Conservation (phyloP, 2,329 filamentous ascomycete species). For the Ramularia collo-cygni region DNA sequence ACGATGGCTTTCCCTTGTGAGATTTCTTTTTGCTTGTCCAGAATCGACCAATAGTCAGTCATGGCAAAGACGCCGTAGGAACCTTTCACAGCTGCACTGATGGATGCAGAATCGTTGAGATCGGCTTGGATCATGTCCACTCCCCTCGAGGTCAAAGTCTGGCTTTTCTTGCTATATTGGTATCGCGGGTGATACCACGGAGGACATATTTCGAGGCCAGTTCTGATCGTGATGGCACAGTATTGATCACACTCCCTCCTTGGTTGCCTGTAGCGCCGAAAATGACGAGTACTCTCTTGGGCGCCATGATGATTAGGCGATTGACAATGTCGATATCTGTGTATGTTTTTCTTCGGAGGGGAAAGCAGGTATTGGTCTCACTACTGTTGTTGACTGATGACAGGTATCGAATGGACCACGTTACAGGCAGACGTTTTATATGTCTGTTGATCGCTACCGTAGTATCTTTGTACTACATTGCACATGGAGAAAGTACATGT, state of each 20-base stretch:
- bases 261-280: constrained; percentile 57
- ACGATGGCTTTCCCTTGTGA: constrained; percentile 32
- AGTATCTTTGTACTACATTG: too few relatives aligned
- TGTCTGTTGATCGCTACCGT: too few relatives aligned
- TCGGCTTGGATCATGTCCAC: constrained; percentile 50
- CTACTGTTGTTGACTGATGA: too few relatives aligned
- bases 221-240: constrained; percentile 37
- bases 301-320: too few relatives aligned
- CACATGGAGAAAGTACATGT: too few relatives aligned
- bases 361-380: too few relatives aligned
- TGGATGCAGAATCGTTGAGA: constrained; percentile 40
- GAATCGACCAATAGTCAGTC: constrained; percentile 43
- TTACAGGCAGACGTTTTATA: too few relatives aligned
- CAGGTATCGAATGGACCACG: too few relatives aligned
- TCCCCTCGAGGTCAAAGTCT: constrained; percentile 40
- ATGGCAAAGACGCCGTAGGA: constrained; percentile 47
- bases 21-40: constrained; percentile 25
- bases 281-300: constrained; percentile 45
- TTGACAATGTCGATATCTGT: too few relatives aligned
- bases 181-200: constrained; percentile 50
- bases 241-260: constrained; percentile 49
- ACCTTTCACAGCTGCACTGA: constrained; percentile 41
- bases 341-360: too few relatives aligned
- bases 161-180: constrained; percentile 37
- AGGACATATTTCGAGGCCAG: constrained; percentile 45